These are phyloP conservation scores for Diaporthe destruens DNA, from an alignment of 2,329 filamentous ascomycete genomes.

Conservation along the genomic window DNA sequence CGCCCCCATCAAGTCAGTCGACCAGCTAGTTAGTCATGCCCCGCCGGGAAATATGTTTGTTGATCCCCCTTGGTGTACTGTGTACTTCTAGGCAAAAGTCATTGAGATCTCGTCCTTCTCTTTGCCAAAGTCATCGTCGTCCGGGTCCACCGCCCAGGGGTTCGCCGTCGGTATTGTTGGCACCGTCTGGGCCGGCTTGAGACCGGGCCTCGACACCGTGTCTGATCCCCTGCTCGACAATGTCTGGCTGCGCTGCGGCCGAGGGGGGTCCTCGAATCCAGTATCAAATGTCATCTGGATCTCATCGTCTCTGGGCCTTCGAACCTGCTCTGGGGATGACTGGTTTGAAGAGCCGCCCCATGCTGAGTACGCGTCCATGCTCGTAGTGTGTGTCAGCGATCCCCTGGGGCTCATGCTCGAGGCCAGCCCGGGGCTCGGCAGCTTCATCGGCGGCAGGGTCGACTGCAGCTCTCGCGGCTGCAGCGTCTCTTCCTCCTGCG, in stretches of 20 bases:
- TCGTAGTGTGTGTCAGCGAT: conserved; percentile 60
- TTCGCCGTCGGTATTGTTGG: conserved; percentile 66
- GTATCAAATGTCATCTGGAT: conserved; percentile 81
- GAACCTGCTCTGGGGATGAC: conserved; percentile 27
- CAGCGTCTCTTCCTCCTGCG: conserved; percentile 65
- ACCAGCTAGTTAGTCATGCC: not conserved
- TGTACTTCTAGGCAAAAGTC: conserved; percentile 73
- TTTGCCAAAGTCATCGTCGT: conserved; percentile 76
- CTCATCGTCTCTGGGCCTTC: conserved; percentile 57
- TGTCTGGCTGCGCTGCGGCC: conserved; percentile 38
- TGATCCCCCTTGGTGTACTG: not conserved
- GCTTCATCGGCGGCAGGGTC: conserved; percentile 90
- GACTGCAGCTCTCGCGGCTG: conserved; percentile 86
- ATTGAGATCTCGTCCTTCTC: conserved; percentile 84
- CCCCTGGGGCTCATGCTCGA: conserved; percentile 49
- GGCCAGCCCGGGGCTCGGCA: conserved; percentile 58
- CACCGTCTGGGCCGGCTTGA: conserved; percentile 61
- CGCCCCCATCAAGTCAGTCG: not conserved
- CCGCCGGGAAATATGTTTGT: not conserved
- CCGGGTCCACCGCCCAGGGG: conserved; percentile 77
- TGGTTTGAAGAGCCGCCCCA: conserved; percentile 22
- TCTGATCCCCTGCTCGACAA: conserved; percentile 37
- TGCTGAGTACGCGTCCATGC: conserved; percentile 53
- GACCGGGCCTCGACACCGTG: conserved; percentile 54
- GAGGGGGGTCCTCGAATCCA: conserved; percentile 58